Evolutionary conservation across 2,329 filamentous ascomycete species (phyloP), one percentile per base, ranked within the genome.

Genomic region (Verticillium albo-atrum): DNA sequence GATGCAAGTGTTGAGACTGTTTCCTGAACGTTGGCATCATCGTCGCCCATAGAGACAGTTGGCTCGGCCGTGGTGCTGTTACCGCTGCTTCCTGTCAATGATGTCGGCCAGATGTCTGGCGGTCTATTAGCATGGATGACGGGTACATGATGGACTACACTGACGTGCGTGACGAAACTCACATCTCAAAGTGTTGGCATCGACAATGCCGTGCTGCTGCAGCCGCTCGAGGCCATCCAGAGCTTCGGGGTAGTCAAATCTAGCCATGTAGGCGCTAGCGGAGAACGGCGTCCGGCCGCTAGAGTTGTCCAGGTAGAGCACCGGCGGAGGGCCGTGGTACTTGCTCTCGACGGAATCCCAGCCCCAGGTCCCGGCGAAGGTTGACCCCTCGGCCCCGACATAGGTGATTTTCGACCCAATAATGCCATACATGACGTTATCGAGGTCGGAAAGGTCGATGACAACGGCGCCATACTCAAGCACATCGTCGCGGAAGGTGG

Each of bases 381-480:
- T n/a, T 6, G 27, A 30, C 25, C 53, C 53, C 14, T 14, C 12
- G 9, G 53, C 26, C 27, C 26, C 53, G 23, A 32, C 28, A 23
- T 55, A 55, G 1, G 5, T 25, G 53, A 55, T 55, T 10, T 35
- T 35, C 14, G 28, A 35, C 6, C 28, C 53, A 5, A 55, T 12
- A 25, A 55, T 55, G 53, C 56, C 56, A 20, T 52, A 53, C 10
- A 42, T 17, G 47, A 57, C 42, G 27, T 25, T 28, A n/a, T 57
- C 42, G 12, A 57, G 47, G 28, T 57, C 47, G 3, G 56, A 35
- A 14, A 57, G 26, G 56, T 60, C 59, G 15, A 60, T 27, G 34
- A 60, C 59, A 17, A 58, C 59, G 6, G 55, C 20, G 35, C 59
- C 59, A 25, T 60, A 58, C 59, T 60, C 59, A 3, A 58, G 55